A percentile compares a stretch with the other conserved stretches of the same genome.
Evolutionary conservation across 1,284 basidiomycete genomes (phyloP).

Genomic region (Pyrrhoderma lamaoense): DNA sequence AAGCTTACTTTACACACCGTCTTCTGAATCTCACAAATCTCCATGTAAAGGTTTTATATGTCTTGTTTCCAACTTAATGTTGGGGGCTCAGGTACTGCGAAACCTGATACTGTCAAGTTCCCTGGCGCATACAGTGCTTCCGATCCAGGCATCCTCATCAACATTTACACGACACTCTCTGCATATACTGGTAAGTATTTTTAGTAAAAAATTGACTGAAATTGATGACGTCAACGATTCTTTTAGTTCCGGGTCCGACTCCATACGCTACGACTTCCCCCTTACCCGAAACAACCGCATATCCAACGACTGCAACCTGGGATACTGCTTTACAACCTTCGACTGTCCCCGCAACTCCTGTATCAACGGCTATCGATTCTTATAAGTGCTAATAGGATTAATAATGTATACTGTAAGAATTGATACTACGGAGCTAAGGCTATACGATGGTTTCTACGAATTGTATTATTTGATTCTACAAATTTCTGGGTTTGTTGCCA

Average conservation of each 20-base stretch:
- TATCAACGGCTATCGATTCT: slow-evolving; percentile 17
- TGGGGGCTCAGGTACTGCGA: slow-evolving; percentile 33
- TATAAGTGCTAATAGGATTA: too few species aligned
- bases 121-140: slow-evolving; percentile 39
- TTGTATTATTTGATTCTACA: too few species aligned
- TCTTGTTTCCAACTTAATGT: slow-evolving; percentile 45
- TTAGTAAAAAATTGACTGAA: background rate
- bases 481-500: too few species aligned
- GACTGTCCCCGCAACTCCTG: slow-evolving; percentile 27
- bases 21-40: too few species aligned
- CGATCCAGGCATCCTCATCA: slow-evolving; percentile 32
- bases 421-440: too few species aligned
- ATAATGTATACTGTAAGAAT: too few species aligned
- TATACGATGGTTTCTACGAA: too few species aligned
- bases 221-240: background rate
- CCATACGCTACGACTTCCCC: slow-evolving; percentile 32
- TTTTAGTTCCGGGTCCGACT: slow-evolving; percentile 39
- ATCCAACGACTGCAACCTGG: slow-evolving; percentile 33
- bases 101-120: slow-evolving; percentile 38
- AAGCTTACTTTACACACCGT: background rate
- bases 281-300: slow-evolving; percentile 29
- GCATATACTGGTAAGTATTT: slow-evolving; percentile 30
- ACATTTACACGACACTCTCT: slow-evolving; percentile 26
- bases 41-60: slow-evolving; percentile 34
- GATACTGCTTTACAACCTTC: slow-evolving; percentile 31